phyloP scores from a whole-genome alignment of 352 stramenopile species.

The Pythium aristosporum region DNA sequence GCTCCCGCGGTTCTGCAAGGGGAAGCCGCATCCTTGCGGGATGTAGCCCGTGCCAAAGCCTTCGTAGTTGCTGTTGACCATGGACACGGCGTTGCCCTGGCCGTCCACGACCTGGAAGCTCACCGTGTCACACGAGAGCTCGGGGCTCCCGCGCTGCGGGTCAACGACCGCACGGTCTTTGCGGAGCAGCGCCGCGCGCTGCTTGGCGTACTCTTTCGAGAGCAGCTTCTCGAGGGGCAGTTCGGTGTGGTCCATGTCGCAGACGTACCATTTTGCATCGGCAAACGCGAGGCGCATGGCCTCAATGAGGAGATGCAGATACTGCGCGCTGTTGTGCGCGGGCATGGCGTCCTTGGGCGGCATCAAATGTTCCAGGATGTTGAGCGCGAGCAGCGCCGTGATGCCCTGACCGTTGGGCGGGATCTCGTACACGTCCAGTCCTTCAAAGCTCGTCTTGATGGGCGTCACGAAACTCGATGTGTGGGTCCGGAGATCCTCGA shows the following conservation, averaged over 20 bases:
- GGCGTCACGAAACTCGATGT: conserved; percentile 89
- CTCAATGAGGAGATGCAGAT: conserved; percentile 92
- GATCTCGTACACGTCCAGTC: conserved; percentile 92
- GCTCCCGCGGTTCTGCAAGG: conserved; percentile 95
- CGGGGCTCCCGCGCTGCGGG: conserved; percentile 53
- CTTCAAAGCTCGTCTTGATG: conserved; percentile 87
- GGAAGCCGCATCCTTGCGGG: conserved; percentile 92
- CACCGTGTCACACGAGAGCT: conserved; percentile 88
- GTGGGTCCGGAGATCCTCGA: conserved; percentile 89
- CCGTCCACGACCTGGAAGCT: conserved; percentile 96
- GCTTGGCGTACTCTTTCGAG: conserved; percentile 65
- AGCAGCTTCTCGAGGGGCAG: conserved; percentile 77
- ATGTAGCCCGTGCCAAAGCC: conserved; percentile 96
- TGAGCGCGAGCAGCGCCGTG: conserved; percentile 93
- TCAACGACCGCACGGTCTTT: conserved; percentile 49
- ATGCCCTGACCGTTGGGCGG: conserved; percentile 97
- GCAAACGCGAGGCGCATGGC: conserved; percentile 93
- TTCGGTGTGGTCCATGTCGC: conserved; percentile 68
- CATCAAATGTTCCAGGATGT: conserved; percentile 80
- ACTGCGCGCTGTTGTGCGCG: conserved; percentile 55
- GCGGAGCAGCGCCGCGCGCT: conserved; percentile 47
- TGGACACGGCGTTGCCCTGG: conserved; percentile 94
- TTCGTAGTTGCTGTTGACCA: conserved; percentile 98
- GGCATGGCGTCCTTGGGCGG: conserved; percentile 35
- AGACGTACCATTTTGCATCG: conserved; percentile 87